Base-by-base conservation (phyloP, 148 eudicot species). In the Cornus controversa region DNA sequence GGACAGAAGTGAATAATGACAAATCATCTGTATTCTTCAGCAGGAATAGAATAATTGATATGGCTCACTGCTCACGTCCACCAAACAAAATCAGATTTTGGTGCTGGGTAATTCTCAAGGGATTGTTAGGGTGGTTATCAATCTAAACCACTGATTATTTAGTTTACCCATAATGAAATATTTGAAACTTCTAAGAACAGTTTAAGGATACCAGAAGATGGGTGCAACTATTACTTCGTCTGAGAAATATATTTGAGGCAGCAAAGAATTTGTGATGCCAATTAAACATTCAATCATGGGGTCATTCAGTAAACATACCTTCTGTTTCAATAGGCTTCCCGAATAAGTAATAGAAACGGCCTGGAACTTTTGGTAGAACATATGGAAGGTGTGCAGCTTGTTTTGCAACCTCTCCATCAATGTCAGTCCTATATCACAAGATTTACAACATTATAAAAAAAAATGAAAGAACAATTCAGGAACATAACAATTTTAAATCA, bases 271-370 rank as follows among this genome's bases (percentile, higher is more conserved):
- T 50, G 6, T 50, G 18, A 13, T 50, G 57, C 57, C 57, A 50
- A 16, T 13, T 50, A 50, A 50, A 13, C 57, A 50, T 50, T 15
- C 18, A 15, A 13, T 11, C 57, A 50, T 6, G 45, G 50, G 9
- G 5, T 60, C 64, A 60, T 22, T n/a, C 2, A 7, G 64, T 74
- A 10, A 47, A 13, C 40, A 67, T 83, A 86, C 97, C 97, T 80
- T 73, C 75, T 62, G 95, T 91, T 78, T 90, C 89, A n/a, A 94
- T 94, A 75, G 97, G 93, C 89, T 91, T 94, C 31, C 97, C 97
- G 53, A 94, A 92, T 26, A 80, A 74, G 82, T 75, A 90, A 74
- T 94, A 94, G 10, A 92, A 85, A 58, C 98, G 92, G 13, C 98
- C 98, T 4, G 98, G 94, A 78, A 86, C 50, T 83, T 92, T 90